A percentile compares a stretch with the other conserved stretches of the same genome.
Conservation (phyloP, 768 basidiomycete genomes). For the Candolleomyces eurysporus region DNA sequence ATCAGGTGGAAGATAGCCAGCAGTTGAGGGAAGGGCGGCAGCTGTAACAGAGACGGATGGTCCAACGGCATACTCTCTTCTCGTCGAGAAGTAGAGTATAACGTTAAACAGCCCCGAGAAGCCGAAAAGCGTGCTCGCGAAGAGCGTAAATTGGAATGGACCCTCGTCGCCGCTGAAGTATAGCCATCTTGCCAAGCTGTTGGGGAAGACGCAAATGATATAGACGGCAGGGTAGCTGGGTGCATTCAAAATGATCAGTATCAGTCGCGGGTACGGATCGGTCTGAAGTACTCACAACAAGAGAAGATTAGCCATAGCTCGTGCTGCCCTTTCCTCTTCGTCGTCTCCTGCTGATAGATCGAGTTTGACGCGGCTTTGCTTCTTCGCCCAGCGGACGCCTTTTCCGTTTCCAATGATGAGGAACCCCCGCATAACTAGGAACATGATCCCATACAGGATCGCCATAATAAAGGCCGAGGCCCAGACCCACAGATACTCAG, state of each 20-base stretch:
- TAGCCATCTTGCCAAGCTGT: slow-evolving; percentile 38
- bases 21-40: too few relatives aligned
- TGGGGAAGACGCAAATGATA: slow-evolving; percentile 39
- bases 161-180: slow-evolving; percentile 26
- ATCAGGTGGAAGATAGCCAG: too few relatives aligned
- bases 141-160: slow-evolving; percentile 35
- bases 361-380: not conserved
- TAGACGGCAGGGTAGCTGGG: slow-evolving; percentile 47
- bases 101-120: slow-evolving; percentile 47
- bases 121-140: slow-evolving; percentile 39
- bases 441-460: slow-evolving; percentile 44
- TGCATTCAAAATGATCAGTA: not conserved
- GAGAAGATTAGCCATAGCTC: slow-evolving; percentile 40
- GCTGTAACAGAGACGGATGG: too few relatives aligned
- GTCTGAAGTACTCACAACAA: slow-evolving; percentile 37
- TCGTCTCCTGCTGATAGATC: slow-evolving; percentile 13
- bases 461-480: slow-evolving; percentile 39
- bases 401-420: slow-evolving; percentile 27
- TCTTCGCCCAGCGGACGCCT: slow-evolving; percentile 17
- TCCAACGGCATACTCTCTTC: slow-evolving; percentile 22
- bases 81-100: slow-evolving; percentile 32
- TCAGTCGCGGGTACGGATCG: not conserved
- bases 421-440: slow-evolving; percentile 38
- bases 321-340: slow-evolving; percentile 24
- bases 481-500: slow-evolving; percentile 58